These are phyloP conservation scores for Clathrospora elynae DNA, from an alignment of 2,329 filamentous ascomycete genomes.

Conservation along the genomic window DNA sequence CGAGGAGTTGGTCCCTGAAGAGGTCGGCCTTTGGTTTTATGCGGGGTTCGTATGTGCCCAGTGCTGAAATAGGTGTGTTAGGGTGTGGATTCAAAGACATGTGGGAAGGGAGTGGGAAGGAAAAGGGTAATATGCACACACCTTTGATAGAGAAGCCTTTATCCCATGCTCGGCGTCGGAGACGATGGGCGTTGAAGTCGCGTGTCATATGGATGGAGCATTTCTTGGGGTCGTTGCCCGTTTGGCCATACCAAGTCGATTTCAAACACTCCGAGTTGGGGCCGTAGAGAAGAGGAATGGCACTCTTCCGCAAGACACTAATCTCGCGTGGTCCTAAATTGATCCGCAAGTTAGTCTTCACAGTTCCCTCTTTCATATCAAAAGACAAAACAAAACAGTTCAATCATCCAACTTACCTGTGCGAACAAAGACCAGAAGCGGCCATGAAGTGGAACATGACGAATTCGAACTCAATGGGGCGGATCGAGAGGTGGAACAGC, in stretches of 20 bases:
- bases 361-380: too few relatives aligned
- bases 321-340: conserved; percentile 36
- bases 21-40: conserved; percentile 32
- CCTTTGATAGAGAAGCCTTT: conserved; percentile 36
- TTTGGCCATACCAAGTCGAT: conserved; percentile 36
- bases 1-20: conserved; percentile 22
- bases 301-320: conserved; percentile 25
- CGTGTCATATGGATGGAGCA: conserved; percentile 32
- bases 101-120: too few relatives aligned
- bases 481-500: conserved; percentile 25
- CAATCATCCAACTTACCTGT: too few relatives aligned
- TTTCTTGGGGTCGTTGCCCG: conserved; percentile 26
- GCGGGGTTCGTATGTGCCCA: conserved; percentile 31
- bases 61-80: too few relatives aligned
- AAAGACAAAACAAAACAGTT: too few relatives aligned
- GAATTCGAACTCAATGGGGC: conserved; percentile 29
- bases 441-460: conserved; percentile 35
- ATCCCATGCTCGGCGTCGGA: conserved; percentile 36
- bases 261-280: conserved; percentile 31
- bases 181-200: conserved; percentile 25
- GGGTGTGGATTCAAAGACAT: conserved; percentile 2
- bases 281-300: conserved; percentile 29
- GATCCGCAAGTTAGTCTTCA: too few relatives aligned
- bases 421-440: conserved; percentile 6
- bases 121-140: too few relatives aligned